Percentiles rank a stretch among this genome's conserved stretches.
phyloP scores from a whole-genome alignment of 2,329 filamentous ascomycete genomes.

The Ambrosiella xylebori region DNA sequence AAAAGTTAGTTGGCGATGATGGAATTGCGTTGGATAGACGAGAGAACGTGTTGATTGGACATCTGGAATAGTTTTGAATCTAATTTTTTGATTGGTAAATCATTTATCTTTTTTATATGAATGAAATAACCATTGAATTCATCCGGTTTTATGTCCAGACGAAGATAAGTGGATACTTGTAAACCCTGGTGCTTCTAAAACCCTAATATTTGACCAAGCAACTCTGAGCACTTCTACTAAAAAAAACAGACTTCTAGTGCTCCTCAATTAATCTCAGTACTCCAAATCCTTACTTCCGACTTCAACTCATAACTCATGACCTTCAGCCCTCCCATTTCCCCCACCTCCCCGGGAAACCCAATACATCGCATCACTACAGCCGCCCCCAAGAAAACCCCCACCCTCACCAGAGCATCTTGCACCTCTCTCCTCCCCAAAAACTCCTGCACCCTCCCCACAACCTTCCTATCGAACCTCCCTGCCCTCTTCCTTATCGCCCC shows the following conservation, averaged over 20 bases:
- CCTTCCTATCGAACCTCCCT: neutral
- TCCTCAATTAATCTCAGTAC: neutral
- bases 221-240: neutral
- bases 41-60: no score
- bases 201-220: neutral
- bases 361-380: slow-evolving; percentile 1
- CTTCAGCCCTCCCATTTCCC: neutral
- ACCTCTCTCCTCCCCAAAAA: neutral
- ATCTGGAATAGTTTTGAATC: no score
- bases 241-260: neutral
- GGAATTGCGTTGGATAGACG: neutral
- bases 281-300: neutral
- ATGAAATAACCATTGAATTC: no score
- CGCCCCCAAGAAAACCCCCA: slow-evolving; percentile 1
- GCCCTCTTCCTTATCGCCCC: no score
- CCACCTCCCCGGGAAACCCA: neutral
- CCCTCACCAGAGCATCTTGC: neutral
- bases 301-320: slow-evolving; percentile 4
- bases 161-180: no score
- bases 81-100: no score
- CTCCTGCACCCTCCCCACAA: neutral
- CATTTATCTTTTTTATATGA: no score
- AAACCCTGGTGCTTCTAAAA: no score
- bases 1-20: neutral
- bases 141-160: no score